Evolutionary conservation across 2,329 filamentous ascomycete genomes (phyloP), one percentile per base, ranked within the genome.

Genomic region (Stemphylium beticola): DNA sequence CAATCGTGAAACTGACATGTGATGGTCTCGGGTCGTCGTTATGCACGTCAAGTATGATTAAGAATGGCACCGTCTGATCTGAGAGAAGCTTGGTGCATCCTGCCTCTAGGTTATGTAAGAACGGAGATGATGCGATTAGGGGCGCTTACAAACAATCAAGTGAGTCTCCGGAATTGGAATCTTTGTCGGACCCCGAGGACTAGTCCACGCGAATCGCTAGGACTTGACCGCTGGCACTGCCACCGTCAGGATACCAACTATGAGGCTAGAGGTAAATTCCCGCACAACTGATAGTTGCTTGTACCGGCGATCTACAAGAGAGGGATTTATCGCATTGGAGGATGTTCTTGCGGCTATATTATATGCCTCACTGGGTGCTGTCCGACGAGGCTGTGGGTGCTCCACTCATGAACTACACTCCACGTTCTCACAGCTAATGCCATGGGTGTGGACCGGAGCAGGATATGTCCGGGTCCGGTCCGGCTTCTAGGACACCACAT

Each of bases 41-140:
- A 33, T 44, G 42, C 42, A 24, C 42, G 31, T 26, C 42, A 44
- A 44, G 31, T 32, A 44, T 44, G 42, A 24, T 44, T 34, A 34
- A 44, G 31, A 44, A 24, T 44, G 42, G 22, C 31, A 44, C 31
- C 31, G 15, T 44, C 31, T 11, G 7, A 24, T 32, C 14, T 14
- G 31, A 26, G 40, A n/a, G 24, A 20, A 44, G 42, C 42, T 44
- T 44, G 31, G 31, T 31, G 14, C 18, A 34, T 34, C 18, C 42
- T 44, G 12, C 31, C 22, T 20, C 31, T 17, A 36, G 20, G 9
- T 44, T 34, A 24, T 22, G 31, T 36, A 34, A n/a, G 14, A 34
- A 5, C 11, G 12, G 11, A 18, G 12, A 18, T 26, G 42, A 34
- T 44, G 31, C n/a, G 31, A 44, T 10, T 18, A 29, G 20, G 32